Conservation (phyloP, 805 yeast species). For the Starmerella bacillaris region DNA sequence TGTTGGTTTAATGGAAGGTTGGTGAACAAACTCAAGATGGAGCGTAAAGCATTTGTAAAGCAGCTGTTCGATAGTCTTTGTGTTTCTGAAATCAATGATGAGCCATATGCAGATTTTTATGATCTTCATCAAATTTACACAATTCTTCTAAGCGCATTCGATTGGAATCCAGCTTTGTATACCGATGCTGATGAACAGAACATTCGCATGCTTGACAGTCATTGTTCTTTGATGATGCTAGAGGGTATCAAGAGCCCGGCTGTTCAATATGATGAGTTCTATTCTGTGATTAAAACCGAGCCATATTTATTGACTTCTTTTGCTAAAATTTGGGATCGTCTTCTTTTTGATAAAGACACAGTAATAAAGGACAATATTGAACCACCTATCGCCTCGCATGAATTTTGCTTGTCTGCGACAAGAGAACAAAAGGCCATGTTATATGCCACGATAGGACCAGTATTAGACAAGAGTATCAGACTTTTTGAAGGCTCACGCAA, state of each 20-base stretch:
- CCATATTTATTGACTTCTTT: slow-evolving; percentile 26
- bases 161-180: slow-evolving; percentile 9
- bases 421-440: slow-evolving; percentile 28
- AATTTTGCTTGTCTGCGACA: slow-evolving; percentile 21
- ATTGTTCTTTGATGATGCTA: slow-evolving; percentile 5
- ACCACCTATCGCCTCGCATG: neutral
- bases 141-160: slow-evolving; percentile 13
- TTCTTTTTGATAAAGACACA: slow-evolving; percentile 22
- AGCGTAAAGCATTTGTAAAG: slow-evolving; percentile 2
- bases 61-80: slow-evolving; percentile 13
- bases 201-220: neutral
- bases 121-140: slow-evolving; percentile 10
- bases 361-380: slow-evolving; percentile 5
- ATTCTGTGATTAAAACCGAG: slow-evolving; percentile 3
- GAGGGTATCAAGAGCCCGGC: slow-evolving; percentile 12
- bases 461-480: slow-evolving; percentile 27
- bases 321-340: slow-evolving; percentile 28
- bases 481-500: slow-evolving; percentile 55
- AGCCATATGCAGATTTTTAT: slow-evolving; percentile 11
- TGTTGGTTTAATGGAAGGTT: slow-evolving; percentile 12
- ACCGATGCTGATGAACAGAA: neutral
- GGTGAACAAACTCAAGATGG: slow-evolving; percentile 2
- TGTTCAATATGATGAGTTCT: slow-evolving; percentile 7
- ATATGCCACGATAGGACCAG: slow-evolving; percentile 23
- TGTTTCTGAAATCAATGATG: slow-evolving; percentile 4